Conservation (phyloP, 2,329 filamentous ascomycete species). For the Aureobasidium sp. region DNA sequence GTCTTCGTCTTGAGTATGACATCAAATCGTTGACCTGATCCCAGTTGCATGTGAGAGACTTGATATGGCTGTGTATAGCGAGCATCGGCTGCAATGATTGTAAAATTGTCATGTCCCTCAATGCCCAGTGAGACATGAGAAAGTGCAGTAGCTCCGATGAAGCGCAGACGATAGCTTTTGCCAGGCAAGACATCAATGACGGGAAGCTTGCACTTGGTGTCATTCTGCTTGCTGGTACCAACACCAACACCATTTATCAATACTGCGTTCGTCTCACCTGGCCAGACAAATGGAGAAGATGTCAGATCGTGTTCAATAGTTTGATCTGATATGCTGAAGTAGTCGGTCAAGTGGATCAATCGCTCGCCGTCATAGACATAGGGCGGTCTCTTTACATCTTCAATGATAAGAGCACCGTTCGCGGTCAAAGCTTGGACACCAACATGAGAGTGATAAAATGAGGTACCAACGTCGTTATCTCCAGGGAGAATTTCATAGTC, state of each 20-base stretch:
- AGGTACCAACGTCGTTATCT: conserved; percentile 52
- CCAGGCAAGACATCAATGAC: conserved; percentile 54
- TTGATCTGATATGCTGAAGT: conserved; percentile 49
- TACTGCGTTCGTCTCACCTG: conserved; percentile 52
- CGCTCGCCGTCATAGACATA: conserved; percentile 58
- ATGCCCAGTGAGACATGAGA: conserved; percentile 50
- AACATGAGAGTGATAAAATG: conserved; percentile 63
- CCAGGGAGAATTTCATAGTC: conserved; percentile 58
- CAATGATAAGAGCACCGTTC: conserved; percentile 53
- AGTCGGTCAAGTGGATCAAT: conserved; percentile 50
- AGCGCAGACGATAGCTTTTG: conserved; percentile 55
- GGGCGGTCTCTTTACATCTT: conserved; percentile 40
- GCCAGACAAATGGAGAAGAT: conserved; percentile 48
- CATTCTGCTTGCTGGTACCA: conserved; percentile 31
- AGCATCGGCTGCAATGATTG: conserved; percentile 54
- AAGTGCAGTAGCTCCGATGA: conserved; percentile 51
- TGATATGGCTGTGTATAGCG: conserved; percentile 44
- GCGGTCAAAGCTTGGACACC: conserved; percentile 56
- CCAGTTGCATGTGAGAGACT: conserved; percentile 49
- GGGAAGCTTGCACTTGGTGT: conserved; percentile 38
- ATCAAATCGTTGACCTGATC: conserved; percentile 55
- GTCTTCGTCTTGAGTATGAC: conserved; percentile 43
- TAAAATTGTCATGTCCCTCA: conserved; percentile 49
- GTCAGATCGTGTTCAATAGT: conserved; percentile 46
- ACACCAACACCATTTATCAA: conserved; percentile 52